These are phyloP conservation scores for Malassezia slooffiae DNA, from an alignment of 1,284 basidiomycete genomes.

Conservation along the genomic window DNA sequence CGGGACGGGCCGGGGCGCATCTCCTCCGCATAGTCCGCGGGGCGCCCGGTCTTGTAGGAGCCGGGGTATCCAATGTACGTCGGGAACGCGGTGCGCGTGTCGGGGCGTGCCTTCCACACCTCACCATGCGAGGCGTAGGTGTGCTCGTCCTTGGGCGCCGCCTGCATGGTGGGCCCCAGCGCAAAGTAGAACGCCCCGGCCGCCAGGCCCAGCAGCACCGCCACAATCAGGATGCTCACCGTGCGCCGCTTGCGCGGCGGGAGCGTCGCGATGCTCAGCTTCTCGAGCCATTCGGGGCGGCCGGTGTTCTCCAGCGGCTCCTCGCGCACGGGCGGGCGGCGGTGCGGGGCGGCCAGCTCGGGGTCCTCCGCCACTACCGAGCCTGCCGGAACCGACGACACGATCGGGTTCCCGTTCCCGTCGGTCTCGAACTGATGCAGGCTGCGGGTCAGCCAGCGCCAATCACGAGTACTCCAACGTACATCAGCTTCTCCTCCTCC, in stretches of 20 bases:
- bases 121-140: slow-evolving; percentile 23
- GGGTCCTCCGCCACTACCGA: neutral
- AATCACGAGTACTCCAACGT: too few relatives aligned
- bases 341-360: too few relatives aligned
- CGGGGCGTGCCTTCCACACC: slow-evolving; percentile 22
- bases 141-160: slow-evolving; percentile 7
- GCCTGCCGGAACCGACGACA: slow-evolving; percentile 7
- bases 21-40: slow-evolving; percentile 34
- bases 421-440: slow-evolving; percentile 13
- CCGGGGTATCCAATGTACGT: slow-evolving; percentile 37
- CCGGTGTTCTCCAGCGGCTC: slow-evolving; percentile 6
- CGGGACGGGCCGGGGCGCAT: slow-evolving; percentile 21
- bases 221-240: neutral
- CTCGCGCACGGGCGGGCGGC: neutral
- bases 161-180: slow-evolving; percentile 19
- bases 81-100: slow-evolving; percentile 22
- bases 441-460: neutral
- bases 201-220: slow-evolving; percentile 9
- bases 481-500: slow-evolving; percentile 13
- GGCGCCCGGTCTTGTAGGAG: slow-evolving; percentile 25
- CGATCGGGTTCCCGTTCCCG: slow-evolving; percentile 5
- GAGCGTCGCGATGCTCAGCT: neutral
- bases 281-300: slow-evolving; percentile 12
- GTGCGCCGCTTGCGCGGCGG: neutral
- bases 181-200: slow-evolving; percentile 29